These are phyloP conservation scores for Aspergillus transmontanensis DNA, from an alignment of 2,329 filamentous ascomycete species.

Conservation along the genomic window DNA sequence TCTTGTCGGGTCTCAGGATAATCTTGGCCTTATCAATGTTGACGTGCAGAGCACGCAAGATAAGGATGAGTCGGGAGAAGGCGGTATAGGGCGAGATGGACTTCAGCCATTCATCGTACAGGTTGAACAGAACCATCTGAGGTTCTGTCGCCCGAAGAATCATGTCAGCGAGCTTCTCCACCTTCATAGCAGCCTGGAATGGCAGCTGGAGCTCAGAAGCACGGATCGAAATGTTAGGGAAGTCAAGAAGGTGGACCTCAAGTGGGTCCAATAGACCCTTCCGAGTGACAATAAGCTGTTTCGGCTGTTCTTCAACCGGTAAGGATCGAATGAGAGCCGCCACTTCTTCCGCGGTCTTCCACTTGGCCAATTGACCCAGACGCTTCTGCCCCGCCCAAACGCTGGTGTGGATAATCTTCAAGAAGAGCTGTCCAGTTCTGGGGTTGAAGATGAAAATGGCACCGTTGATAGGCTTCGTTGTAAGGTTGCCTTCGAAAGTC, in stretches of 20 bases:
- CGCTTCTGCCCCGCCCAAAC: conserved; percentile 99
- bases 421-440: conserved; percentile 93
- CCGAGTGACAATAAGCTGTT: conserved; percentile 96
- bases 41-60: conserved; percentile 91
- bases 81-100: conserved; percentile 98
- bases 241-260: conserved; percentile 95
- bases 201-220: conserved; percentile 95
- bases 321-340: conserved; percentile 93
- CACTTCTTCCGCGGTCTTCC: conserved; percentile 99
- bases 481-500: conserved; percentile 98
- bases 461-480: conserved; percentile 98
- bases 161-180: conserved; percentile 99
- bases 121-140: conserved; percentile 99
- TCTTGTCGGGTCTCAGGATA: conserved; percentile 92
- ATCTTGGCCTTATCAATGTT: conserved; percentile 99
- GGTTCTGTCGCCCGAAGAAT: conserved; percentile 95
- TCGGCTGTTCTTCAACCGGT: conserved; percentile 96
- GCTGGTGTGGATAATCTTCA: conserved; percentile 99
- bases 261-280: conserved; percentile 97
- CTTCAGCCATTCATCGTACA: conserved; percentile 99
- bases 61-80: conserved; percentile 92
- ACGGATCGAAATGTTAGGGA: conserved; percentile 98
- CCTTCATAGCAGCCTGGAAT: conserved; percentile 99
- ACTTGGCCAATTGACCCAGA: conserved; percentile 96
- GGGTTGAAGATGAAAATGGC: conserved; percentile 99